Evolutionary conservation across 345 rosid genomes (phyloP).

Genomic region (Pugionium dolabratum): DNA sequence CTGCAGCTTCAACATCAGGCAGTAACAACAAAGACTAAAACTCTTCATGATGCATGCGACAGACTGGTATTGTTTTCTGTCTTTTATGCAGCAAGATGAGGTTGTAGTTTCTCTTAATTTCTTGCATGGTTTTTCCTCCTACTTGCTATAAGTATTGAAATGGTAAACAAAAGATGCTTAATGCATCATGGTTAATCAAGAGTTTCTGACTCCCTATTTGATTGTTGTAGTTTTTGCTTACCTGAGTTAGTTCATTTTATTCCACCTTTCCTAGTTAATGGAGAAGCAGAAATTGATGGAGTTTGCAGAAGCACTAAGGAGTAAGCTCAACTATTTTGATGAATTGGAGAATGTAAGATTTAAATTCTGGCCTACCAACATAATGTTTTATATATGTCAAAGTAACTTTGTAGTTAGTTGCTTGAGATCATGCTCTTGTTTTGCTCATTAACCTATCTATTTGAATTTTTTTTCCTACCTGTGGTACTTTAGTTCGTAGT

Average conservation of each 20-base stretch:
- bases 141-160: not conserved
- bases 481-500: constrained; percentile 12
- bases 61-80: constrained; percentile 62
- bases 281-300: constrained; percentile 90
- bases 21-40: constrained; percentile 95
- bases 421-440: constrained; percentile 2
- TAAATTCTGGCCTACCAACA: constrained; percentile 48
- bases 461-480: not conserved
- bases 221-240: constrained; percentile 13
- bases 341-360: constrained; percentile 99
- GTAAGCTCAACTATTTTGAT: constrained; percentile 94
- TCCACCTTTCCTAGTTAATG: constrained; percentile 50
- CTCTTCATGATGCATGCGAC: constrained; percentile 98
- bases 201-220: constrained; percentile 17
- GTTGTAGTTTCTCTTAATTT: constrained; percentile 12
- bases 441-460: not conserved
- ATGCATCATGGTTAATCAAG: constrained; percentile 7
- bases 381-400: constrained; percentile 5
- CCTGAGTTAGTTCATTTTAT: constrained; percentile 16
- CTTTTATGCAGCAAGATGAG: not conserved
- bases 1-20: constrained; percentile 90
- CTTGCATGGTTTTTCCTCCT: not conserved
- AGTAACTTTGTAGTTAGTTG: constrained; percentile 5
- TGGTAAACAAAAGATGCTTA: constrained; percentile 2
- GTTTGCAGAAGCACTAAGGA: constrained; percentile 90